These are phyloP conservation scores for Limnanthes douglasii DNA, from an alignment of 345 rosid species.

Conservation along the genomic window DNA sequence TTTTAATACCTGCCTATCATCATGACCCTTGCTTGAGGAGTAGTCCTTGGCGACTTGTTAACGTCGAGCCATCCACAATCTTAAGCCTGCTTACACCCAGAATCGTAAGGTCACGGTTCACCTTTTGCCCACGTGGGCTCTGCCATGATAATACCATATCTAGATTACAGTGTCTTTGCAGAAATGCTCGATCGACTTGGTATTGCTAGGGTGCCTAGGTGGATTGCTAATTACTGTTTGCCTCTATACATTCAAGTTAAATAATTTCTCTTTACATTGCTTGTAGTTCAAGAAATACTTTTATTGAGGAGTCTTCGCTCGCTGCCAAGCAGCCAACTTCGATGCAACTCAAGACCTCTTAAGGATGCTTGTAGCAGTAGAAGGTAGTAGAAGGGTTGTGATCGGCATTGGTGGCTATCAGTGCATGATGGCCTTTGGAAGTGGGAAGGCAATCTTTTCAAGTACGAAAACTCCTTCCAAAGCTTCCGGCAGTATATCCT, in stretches of 20 bases:
- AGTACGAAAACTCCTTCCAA: conserved; percentile 89
- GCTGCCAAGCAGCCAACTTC: conserved; percentile 42
- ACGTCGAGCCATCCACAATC: conserved; percentile 72
- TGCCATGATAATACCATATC: conserved; percentile 97
- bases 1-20: conserved; percentile 89
- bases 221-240: conserved; percentile 65
- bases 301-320: conserved; percentile 43
- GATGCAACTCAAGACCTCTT: conserved; percentile 60
- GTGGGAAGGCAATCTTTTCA: conserved; percentile 61
- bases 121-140: conserved; percentile 83
- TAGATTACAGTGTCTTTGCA: conserved; percentile 88
- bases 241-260: conserved; percentile 46
- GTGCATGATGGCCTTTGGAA: conserved; percentile 57
- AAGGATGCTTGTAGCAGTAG: conserved; percentile 76
- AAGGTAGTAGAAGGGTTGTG: conserved; percentile 80
- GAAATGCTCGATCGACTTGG: conserved; percentile 82
- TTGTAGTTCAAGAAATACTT: conserved; percentile 47
- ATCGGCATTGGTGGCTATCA: conserved; percentile 52
- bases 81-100: conserved; percentile 60
- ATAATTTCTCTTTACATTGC: conserved; percentile 33
- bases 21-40: conserved; percentile 91
- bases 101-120: conserved; percentile 32
- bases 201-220: conserved; percentile 63
- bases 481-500: conserved; percentile 49
- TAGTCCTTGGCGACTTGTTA: conserved; percentile 79